A percentile compares a stretch with the other conserved stretches of the same genome.
Conservation (phyloP, 108 stramenopile genomes). For the Craspedostauros australis region DNA sequence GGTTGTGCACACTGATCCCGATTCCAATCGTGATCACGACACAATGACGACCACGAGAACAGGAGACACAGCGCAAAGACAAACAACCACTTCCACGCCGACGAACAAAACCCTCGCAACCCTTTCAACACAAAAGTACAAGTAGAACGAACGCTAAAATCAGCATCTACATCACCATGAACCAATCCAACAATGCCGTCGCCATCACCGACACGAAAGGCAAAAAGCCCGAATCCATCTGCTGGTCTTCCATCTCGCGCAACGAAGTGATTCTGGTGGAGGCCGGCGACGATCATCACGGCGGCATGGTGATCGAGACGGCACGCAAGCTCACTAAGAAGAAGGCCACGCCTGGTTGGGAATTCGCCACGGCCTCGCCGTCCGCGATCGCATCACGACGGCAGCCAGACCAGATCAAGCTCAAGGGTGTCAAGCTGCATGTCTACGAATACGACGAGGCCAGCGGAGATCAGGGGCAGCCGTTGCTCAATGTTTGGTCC, state of each 20-base stretch:
- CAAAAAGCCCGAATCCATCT: slow-evolving; percentile 18
- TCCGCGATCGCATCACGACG: not conserved
- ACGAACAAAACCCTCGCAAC: too few relatives aligned
- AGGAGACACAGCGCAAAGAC: too few relatives aligned
- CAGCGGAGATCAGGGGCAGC: slow-evolving; percentile 3
- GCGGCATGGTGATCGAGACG: slow-evolving; percentile 26
- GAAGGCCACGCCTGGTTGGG: slow-evolving; percentile 63
- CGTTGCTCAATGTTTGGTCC: slow-evolving; percentile 33
- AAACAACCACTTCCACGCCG: too few relatives aligned
- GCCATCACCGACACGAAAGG: not conserved
- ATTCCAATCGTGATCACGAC: too few relatives aligned
- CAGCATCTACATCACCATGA: not conserved
- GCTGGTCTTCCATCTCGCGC: slow-evolving; percentile 53
- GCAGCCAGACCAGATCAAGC: slow-evolving; percentile 1
- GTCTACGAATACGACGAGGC: slow-evolving; percentile 29
- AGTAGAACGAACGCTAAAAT: not conserved
- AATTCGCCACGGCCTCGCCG: slow-evolving; percentile 25
- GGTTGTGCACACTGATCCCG: too few relatives aligned
- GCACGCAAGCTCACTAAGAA: slow-evolving; percentile 41
- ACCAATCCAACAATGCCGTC: not conserved
- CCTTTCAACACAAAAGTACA: not conserved
- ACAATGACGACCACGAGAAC: too few relatives aligned
- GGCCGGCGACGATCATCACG: slow-evolving; percentile 45
- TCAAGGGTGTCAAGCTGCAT: slow-evolving; percentile 62
- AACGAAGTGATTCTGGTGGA: slow-evolving; percentile 51